Percentiles rank a stretch among this genome's conserved stretches.
Evolutionary conservation across 805 yeast genomes (phyloP).

Genomic region (Candida maesae): DNA sequence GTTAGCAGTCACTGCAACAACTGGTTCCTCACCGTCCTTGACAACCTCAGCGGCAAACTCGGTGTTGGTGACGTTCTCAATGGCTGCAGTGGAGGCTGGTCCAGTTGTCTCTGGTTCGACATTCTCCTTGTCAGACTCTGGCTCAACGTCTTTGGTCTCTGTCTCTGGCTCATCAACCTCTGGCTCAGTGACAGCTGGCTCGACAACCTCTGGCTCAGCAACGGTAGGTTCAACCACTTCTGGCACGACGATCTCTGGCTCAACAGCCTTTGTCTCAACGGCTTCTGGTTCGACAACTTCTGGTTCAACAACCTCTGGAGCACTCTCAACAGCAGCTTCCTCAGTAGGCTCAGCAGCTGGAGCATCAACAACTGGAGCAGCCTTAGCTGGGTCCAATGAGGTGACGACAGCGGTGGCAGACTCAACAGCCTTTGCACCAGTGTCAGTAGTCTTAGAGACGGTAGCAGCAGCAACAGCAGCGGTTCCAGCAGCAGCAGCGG

Average conservation of each 20-base stretch:
- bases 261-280: no score
- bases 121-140: constrained; percentile 1
- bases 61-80: constrained; percentile 14
- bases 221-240: constrained; percentile 1
- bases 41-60: constrained; percentile 15
- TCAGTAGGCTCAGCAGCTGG: not conserved
- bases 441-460: constrained; percentile 5
- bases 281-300: no score
- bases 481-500: constrained; percentile 12
- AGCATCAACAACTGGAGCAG: not conserved
- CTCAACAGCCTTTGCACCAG: constrained; percentile 5
- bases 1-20: constrained; percentile 11
- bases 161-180: not conserved
- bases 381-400: constrained; percentile 1
- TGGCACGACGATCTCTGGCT: no score
- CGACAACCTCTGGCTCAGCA: no score
- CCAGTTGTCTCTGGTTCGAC: not conserved
- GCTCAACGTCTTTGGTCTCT: not conserved
- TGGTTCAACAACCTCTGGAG: constrained; percentile 3
- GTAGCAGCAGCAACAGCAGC: constrained; percentile 14
- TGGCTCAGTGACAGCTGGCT: constrained; percentile 1
- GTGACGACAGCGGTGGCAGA: constrained; percentile 7
- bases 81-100: constrained; percentile 3
- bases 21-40: constrained; percentile 10
- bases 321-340: constrained; percentile 1